Conservation (phyloP, 768 basidiomycete genomes). For the Lentinus brumalis region DNA sequence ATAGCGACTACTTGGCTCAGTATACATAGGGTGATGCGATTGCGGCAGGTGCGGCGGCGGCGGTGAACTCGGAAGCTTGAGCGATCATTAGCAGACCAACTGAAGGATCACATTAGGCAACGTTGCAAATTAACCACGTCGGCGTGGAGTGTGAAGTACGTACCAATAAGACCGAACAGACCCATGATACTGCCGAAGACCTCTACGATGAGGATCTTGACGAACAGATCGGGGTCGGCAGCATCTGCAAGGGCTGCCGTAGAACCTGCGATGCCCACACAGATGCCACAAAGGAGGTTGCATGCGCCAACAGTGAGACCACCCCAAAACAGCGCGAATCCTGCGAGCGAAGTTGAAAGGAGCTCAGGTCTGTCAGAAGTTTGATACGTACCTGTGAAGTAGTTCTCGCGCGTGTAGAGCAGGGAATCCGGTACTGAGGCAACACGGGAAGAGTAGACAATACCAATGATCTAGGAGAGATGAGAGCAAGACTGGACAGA, state of each 20-base stretch:
- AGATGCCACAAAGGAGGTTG: conserved; percentile 93
- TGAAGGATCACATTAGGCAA: conserved; percentile 29
- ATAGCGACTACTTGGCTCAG: conserved; percentile 1
- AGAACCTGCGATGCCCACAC: conserved; percentile 93
- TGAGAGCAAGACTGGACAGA: not conserved
- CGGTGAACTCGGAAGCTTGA: conserved; percentile 59
- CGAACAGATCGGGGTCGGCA: conserved; percentile 91
- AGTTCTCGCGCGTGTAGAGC: conserved; percentile 85
- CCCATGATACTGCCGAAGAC: conserved; percentile 92
- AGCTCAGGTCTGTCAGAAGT: not conserved
- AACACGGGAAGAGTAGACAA: conserved; percentile 91
- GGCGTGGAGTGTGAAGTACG: conserved; percentile 31
- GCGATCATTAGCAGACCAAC: conserved; percentile 83
- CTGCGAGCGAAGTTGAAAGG: conserved; percentile 37
- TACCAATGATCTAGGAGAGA: conserved; percentile 78
- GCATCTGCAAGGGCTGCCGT: conserved; percentile 96
- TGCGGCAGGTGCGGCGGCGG: conserved; percentile 33
- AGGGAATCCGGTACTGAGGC: conserved; percentile 55
- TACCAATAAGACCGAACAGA: conserved; percentile 90
- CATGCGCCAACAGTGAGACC: conserved; percentile 93
- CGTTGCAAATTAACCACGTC: not conserved
- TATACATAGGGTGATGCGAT: conserved; percentile 37
- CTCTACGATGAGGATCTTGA: conserved; percentile 96
- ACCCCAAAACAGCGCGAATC: conserved; percentile 95
- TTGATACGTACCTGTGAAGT: conserved; percentile 73